Evolutionary conservation across 768 basidiomycete species (phyloP).

Genomic region (Exidia glandulosa): DNA sequence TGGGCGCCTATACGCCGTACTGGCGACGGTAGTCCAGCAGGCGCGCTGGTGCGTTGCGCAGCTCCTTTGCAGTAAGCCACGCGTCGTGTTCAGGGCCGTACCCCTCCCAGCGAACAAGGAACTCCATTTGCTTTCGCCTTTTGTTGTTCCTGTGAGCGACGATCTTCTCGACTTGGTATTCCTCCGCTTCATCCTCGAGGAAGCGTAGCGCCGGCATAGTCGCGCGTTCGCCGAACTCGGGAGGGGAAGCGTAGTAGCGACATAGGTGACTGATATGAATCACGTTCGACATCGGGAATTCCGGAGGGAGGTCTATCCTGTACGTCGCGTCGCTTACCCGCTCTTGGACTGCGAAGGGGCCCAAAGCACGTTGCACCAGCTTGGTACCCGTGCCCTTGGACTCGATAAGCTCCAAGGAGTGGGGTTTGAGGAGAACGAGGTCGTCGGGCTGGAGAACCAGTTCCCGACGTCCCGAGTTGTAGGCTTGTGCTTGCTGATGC

Average conservation of each 20-base stretch:
- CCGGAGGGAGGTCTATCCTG: neutral
- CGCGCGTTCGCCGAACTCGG: conserved; percentile 16
- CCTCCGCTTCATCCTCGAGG: neutral
- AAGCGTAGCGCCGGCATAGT: neutral
- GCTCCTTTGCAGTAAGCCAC: conserved; percentile 14
- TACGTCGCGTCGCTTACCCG: conserved; percentile 7
- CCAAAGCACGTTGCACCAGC: conserved; percentile 9
- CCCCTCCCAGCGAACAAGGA: conserved; percentile 13
- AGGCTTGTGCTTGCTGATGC: conserved; percentile 13
- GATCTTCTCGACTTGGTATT: neutral
- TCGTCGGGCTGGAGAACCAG: conserved; percentile 14
- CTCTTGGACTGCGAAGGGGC: conserved; percentile 15
- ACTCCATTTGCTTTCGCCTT: conserved; percentile 6
- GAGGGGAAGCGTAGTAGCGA: conserved; percentile 10
- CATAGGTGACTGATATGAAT: conserved; percentile 16
- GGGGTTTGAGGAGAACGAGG: conserved; percentile 17
- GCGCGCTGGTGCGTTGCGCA: conserved; percentile 13
- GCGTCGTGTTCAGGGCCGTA: conserved; percentile 14
- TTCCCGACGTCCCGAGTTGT: conserved; percentile 11
- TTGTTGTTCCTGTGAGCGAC: conserved; percentile 1
- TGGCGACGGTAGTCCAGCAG: neutral
- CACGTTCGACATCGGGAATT: conserved; percentile 2
- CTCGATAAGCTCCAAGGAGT: conserved; percentile 15
- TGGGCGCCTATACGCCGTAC: neutral
- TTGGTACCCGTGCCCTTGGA: conserved; percentile 13